Evolutionary conservation across 768 basidiomycete genomes (phyloP).

Genomic region (Candolleomyces efflorescens): DNA sequence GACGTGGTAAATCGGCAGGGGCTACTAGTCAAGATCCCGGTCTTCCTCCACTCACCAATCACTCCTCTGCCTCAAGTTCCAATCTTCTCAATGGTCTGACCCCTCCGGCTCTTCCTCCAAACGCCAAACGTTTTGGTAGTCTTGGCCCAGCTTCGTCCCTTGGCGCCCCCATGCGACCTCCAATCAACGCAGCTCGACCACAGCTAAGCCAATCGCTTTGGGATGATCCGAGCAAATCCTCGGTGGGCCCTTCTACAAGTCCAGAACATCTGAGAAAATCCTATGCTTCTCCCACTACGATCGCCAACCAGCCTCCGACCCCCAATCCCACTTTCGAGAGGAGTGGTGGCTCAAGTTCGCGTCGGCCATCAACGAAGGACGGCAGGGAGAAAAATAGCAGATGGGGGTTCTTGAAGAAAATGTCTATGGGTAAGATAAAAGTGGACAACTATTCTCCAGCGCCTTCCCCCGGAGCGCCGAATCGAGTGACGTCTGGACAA

Average conservation of each 20-base stretch:
- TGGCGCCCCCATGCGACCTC: constrained; percentile 33
- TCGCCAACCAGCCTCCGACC: constrained; percentile 2
- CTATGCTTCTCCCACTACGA: constrained; percentile 11
- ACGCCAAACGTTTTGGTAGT: constrained; percentile 62
- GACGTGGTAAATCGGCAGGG: constrained; percentile 36
- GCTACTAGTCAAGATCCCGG: constrained; percentile 21
- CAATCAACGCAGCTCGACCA: constrained; percentile 31
- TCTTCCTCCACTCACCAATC: constrained; percentile 34
- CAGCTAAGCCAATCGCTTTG: constrained; percentile 46
- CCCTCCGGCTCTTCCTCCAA: constrained; percentile 27
- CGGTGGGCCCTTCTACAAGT: background rate
- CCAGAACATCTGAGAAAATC: constrained; percentile 11
- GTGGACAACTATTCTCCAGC: constrained; percentile 53
- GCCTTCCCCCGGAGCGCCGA: constrained; percentile 19
- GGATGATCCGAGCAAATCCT: constrained; percentile 38
- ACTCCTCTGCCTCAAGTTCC: constrained; percentile 65
- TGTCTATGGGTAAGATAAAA: constrained; percentile 95
- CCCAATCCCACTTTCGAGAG: background rate
- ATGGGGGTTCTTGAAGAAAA: constrained; percentile 97
- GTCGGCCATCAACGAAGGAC: constrained; percentile 21
- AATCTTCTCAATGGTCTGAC: constrained; percentile 47
- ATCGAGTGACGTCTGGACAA: constrained; percentile 8
- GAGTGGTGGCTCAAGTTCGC: constrained; percentile 4
- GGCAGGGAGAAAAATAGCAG: constrained; percentile 65
- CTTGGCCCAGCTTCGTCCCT: constrained; percentile 52